phyloP scores from a whole-genome alignment of 441 rosid species.

The Jatropha podagrica region DNA sequence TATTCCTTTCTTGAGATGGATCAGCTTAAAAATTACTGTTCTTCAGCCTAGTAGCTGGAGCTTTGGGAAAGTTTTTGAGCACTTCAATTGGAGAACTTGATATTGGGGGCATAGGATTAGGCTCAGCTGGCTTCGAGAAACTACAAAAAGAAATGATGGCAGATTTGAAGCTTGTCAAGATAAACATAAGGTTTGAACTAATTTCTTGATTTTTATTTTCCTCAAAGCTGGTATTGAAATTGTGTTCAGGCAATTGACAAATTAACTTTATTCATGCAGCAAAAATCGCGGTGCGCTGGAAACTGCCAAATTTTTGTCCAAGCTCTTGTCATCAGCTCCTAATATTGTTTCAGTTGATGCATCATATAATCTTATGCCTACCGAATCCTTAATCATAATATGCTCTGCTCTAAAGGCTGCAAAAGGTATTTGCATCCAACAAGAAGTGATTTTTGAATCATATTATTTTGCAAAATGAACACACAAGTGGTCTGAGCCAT shows the following conservation, averaged over 20 bases:
- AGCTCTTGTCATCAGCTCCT: conserved; percentile 61
- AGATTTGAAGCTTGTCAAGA: conserved; percentile 49
- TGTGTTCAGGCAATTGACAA: background rate
- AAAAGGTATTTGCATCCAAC: conserved; percentile 41
- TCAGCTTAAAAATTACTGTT: conserved; percentile 27
- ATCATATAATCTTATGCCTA: conserved; percentile 77
- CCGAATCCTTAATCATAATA: conserved; percentile 58
- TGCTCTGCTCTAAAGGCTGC: conserved; percentile 52
- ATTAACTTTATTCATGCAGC: conserved; percentile 38
- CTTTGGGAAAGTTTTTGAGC: conserved; percentile 50
- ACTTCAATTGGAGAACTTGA: conserved; percentile 50
- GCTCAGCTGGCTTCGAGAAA: conserved; percentile 67
- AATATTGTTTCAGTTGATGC: conserved; percentile 55
- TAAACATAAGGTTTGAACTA: conserved; percentile 64
- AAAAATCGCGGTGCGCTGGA: conserved; percentile 86
- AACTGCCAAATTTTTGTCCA: conserved; percentile 70
- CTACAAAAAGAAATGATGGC: conserved; percentile 39
- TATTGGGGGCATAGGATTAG: conserved; percentile 77
- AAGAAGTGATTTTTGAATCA: background rate
- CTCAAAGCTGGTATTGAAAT: background rate
- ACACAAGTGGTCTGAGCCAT: conserved; percentile 8
- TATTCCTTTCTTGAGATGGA: conserved; percentile 18
- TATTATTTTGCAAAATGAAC: conserved; percentile 15
- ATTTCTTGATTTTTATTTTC: conserved; percentile 22
- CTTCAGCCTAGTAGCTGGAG: conserved; percentile 61